phyloP scores from a whole-genome alignment of 2,329 filamentous ascomycete genomes.

The Diaporthe humulicola region DNA sequence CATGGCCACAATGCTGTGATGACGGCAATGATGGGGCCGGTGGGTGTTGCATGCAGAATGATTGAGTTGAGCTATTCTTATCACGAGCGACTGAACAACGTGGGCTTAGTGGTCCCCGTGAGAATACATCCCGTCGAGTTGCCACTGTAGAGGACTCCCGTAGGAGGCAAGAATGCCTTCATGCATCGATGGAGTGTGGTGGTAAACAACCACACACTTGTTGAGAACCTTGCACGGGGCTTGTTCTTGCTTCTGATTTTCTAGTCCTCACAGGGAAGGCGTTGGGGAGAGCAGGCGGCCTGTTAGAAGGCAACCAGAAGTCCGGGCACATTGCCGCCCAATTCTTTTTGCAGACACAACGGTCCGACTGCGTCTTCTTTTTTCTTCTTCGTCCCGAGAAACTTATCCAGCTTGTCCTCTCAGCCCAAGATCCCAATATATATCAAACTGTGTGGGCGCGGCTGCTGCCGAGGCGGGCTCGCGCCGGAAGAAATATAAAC shows the following conservation, averaged over 20 bases:
- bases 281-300: neutral
- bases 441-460: constrained; percentile 1
- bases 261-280: neutral
- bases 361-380: neutral
- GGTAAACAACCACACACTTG: neutral
- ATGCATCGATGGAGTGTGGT: neutral
- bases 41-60: neutral
- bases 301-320: neutral
- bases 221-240: neutral
- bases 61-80: neutral
- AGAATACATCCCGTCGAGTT: neutral
- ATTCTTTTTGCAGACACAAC: neutral
- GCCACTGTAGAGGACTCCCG: constrained; percentile 10
- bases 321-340: neutral
- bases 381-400: no score
- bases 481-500: constrained; percentile 19
- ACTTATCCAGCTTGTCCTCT: neutral
- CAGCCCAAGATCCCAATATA: neutral
- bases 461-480: neutral
- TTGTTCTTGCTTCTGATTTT: neutral
- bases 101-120: neutral
- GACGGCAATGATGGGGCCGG: neutral
- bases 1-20: neutral
- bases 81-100: neutral
- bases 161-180: neutral